A percentile compares a stretch with the other conserved stretches of the same genome.
Conservation (phyloP, 148 eudicot species). For the Gaultheria prostrata region DNA sequence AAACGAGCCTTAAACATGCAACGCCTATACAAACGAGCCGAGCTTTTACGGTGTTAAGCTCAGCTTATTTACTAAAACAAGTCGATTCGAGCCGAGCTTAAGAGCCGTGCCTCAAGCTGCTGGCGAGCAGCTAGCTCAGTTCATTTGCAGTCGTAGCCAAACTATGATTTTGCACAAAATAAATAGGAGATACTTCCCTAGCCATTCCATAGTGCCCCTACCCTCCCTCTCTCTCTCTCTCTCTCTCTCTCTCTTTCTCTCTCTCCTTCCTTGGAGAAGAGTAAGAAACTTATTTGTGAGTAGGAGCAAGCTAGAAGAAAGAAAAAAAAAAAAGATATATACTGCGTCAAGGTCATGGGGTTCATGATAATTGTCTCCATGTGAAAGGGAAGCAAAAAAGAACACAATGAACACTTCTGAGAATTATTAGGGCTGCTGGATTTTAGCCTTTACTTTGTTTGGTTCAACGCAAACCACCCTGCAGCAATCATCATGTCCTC, state of each 20-base stretch:
- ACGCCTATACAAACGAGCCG: no score
- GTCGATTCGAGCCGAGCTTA: no score
- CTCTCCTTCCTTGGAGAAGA: neutral
- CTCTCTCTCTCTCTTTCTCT: constrained; percentile 11
- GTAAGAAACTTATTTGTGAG: neutral
- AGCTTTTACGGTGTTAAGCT: no score
- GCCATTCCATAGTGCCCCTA: neutral
- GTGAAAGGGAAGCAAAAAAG: constrained; percentile 10
- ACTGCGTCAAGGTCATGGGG: neutral
- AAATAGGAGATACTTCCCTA: neutral
- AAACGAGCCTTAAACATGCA: no score
- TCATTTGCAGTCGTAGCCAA: no score
- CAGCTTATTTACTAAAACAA: no score
- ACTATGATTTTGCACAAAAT: neutral
- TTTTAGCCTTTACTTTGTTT: constrained; percentile 12
- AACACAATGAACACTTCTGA: constrained; percentile 8
- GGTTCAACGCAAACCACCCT: constrained; percentile 13
- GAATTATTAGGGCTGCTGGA: neutral
- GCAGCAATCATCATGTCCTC: constrained; percentile 35
- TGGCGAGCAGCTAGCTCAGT: no score
- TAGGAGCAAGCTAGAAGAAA: neutral
- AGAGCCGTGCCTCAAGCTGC: no score
- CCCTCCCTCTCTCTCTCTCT: neutral
- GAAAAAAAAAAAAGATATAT: neutral
- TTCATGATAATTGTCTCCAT: constrained; percentile 17